Evolutionary conservation across 257 asterid species (phyloP).

Genomic region (Henckelia pumila): DNA sequence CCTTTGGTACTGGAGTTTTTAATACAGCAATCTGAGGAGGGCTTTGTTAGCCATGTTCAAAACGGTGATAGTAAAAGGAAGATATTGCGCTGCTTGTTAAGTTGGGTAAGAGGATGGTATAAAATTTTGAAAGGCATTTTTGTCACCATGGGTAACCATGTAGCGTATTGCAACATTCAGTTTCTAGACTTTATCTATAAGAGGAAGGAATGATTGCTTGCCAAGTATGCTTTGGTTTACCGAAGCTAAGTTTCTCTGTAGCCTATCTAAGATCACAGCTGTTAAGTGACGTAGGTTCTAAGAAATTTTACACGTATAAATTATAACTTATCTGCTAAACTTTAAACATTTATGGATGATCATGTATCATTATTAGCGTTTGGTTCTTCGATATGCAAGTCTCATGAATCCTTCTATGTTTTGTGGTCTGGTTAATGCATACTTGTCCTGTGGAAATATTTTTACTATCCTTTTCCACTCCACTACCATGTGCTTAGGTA

Average conservation of each 20-base stretch:
- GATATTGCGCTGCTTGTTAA: constrained; percentile 80
- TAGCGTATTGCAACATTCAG: constrained; percentile 6
- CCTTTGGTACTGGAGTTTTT: constrained; percentile 79
- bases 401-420: constrained; percentile 13
- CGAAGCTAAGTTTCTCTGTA: neutral
- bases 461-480: constrained; percentile 25
- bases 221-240: constrained; percentile 3
- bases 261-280: constrained; percentile 13
- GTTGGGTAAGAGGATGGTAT: constrained; percentile 67
- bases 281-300: neutral
- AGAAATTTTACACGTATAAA: neutral
- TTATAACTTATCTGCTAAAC: neutral
- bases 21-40: constrained; percentile 61
- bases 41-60: constrained; percentile 40
- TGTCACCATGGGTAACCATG: constrained; percentile 12
- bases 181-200: constrained; percentile 9
- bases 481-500: constrained; percentile 47
- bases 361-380: neutral
- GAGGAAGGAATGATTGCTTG: constrained; percentile 3
- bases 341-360: neutral
- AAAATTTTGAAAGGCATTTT: constrained; percentile 2
- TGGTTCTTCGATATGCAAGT: constrained; percentile 8
- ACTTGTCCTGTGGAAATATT: constrained; percentile 20
- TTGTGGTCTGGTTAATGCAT: constrained; percentile 13
- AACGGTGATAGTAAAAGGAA: constrained; percentile 59